Base-by-base conservation (phyloP, 2,329 filamentous ascomycete species). In the Cladobotryum mycophilum region DNA sequence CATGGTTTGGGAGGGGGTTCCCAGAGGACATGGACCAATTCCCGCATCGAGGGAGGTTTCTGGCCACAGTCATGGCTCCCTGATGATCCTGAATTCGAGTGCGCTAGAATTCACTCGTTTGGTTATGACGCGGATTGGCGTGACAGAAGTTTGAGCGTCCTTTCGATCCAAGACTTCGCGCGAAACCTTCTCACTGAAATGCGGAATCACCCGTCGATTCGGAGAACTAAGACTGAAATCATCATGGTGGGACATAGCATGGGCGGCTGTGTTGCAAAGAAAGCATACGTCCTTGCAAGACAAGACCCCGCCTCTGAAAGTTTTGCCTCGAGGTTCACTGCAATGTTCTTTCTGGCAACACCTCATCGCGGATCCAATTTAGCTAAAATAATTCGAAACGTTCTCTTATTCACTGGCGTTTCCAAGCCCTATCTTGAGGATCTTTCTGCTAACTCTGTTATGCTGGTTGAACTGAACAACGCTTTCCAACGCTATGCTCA, bases 1-100 rank as follows among this genome's bases (percentile, higher is more conserved):
- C 48, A 51, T 41, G 48, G 48, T 14, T 43, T 51, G n/a, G 48
- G 22, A 5, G 42, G 48, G 3, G 35, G 41, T 34, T 46, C 42
- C 9, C n/a, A 20, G 2, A 51, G 46, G n/a, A 51, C 48, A 1
- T 51, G 48, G 48, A 20, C 42, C 2, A 36, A 41, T 15, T 20
- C 37, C n/a, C 36, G 13, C 15, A 34, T 30, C 34, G 15, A n/a
- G 11, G 14, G 8, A 8, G 12, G 36, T 3, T 45, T 40, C 33
- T 51, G 48, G 48, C 48, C 48, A 6, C 7, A 51, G 11, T 7
- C 6, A 40, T 51, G 48, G 48, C 48, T 51, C 3, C 48, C 48
- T 7, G 17, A 34, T 4, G 48, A 51, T 20, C 48, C 48, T 12
- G 42, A 46, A 25, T 38, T 51, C 15, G n/a, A 13, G 12, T 25